Evolutionary conservation across 495 filamentous ascomycete species (phyloP).

Genomic region (Melanomma pulvis-pyrius): DNA sequence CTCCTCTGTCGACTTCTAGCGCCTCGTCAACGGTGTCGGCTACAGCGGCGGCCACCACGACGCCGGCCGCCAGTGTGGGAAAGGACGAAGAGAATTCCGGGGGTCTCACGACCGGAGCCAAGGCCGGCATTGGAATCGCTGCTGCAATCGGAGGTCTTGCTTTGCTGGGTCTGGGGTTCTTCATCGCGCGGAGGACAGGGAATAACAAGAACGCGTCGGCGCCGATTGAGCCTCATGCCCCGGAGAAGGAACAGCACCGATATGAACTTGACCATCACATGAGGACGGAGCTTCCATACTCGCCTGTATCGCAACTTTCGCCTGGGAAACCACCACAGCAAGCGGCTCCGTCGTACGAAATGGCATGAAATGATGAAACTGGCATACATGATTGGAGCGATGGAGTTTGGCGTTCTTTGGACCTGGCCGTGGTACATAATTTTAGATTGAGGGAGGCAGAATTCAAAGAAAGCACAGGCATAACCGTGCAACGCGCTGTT

Average conservation of each 20-base stretch:
- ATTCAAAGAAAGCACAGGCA: too few species aligned
- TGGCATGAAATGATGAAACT: background rate
- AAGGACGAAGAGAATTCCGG: background rate
- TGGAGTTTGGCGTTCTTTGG: too few species aligned
- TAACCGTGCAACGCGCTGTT: too few species aligned
- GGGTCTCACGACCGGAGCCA: constrained; percentile 6
- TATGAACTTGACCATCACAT: background rate
- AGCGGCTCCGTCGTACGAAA: background rate
- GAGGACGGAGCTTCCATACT: background rate
- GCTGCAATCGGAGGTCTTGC: background rate
- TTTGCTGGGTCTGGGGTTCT: constrained; percentile 5
- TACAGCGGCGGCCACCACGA: background rate
- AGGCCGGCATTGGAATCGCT: constrained; percentile 14
- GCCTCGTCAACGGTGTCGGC: background rate
- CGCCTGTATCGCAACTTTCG: background rate
- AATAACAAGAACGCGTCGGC: background rate
- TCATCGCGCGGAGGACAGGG: background rate
- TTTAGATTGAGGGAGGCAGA: too few species aligned
- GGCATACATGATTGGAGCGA: too few species aligned
- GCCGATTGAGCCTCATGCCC: background rate
- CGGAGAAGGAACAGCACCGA: background rate
- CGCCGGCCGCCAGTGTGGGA: background rate
- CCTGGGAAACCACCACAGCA: background rate
- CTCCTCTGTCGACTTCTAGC: background rate
- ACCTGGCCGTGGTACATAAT: too few species aligned